A percentile compares a stretch with the other conserved stretches of the same genome.
Evolutionary conservation across 2,329 filamentous ascomycete species (phyloP).

Genomic region (Sporothrix brasiliensis): DNA sequence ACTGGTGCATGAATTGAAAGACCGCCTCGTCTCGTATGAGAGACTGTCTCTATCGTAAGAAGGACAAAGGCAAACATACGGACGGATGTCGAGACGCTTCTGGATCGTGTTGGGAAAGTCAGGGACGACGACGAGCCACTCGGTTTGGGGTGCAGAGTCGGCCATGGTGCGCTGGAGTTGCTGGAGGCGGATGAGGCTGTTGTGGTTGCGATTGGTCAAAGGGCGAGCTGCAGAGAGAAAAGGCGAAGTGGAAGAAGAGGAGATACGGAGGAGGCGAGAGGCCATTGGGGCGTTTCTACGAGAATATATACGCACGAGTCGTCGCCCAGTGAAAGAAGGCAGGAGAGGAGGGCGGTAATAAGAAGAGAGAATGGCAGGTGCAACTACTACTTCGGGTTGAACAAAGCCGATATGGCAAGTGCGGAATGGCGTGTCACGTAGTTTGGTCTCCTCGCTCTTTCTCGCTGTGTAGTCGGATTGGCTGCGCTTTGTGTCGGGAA

Average conservation of each 20-base stretch:
- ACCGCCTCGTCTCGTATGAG: neutral
- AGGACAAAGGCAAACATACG: constrained; percentile 48
- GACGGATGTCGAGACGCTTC: constrained; percentile 64
- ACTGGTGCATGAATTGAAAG: neutral
- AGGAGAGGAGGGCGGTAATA: constrained; percentile 8
- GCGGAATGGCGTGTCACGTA: constrained; percentile 12
- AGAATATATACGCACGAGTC: neutral
- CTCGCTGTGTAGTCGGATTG: neutral
- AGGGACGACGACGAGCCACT: constrained; percentile 71
- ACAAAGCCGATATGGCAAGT: constrained; percentile 4
- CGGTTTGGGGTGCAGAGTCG: constrained; percentile 47
- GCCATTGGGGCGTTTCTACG: constrained; percentile 21
- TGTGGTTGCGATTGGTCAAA: neutral
- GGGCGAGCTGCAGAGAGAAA: neutral
- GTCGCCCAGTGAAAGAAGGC: neutral
- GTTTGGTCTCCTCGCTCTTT: constrained; percentile 4
- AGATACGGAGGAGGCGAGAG: constrained; percentile 20
- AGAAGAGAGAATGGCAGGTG: constrained; percentile 15
- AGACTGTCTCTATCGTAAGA: too few relatives aligned
- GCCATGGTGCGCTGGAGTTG: constrained; percentile 40
- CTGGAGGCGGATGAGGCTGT: neutral
- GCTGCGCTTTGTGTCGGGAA: constrained; percentile 18
- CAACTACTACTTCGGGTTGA: neutral
- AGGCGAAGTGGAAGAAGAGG: constrained; percentile 1
- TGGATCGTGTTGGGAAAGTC: constrained; percentile 63